phyloP scores from a whole-genome alignment of 371 early-diverging fungal species.

The Cokeromyces recurvatus region DNA sequence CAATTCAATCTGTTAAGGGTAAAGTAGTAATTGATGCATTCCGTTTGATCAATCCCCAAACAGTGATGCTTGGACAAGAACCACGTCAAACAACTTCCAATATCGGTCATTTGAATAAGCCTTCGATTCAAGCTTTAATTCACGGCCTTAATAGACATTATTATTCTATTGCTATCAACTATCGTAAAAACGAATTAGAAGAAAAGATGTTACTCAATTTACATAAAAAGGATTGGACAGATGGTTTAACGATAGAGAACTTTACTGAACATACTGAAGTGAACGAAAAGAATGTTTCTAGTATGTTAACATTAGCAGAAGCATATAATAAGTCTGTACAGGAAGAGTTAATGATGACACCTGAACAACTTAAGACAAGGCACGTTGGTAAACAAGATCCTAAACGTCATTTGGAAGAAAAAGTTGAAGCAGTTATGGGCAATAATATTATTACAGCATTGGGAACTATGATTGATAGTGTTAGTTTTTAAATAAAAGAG shows the following conservation, averaged over 20 bases:
- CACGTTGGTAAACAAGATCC: slow-evolving; percentile 99
- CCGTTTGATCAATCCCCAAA: slow-evolving; percentile 94
- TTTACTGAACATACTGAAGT: slow-evolving; percentile 75
- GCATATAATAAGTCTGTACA: slow-evolving; percentile 93
- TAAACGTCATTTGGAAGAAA: slow-evolving; percentile 94
- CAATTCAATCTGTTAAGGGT: slow-evolving; percentile 99
- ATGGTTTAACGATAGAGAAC: slow-evolving; percentile 88
- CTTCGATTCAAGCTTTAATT: slow-evolving; percentile 97
- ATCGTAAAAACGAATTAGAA: slow-evolving; percentile 98
- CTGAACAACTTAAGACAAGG: slow-evolving; percentile 91
- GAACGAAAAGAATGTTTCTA: slow-evolving; percentile 79
- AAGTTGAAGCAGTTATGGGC: slow-evolving; percentile 85
- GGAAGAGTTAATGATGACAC: slow-evolving; percentile 92
- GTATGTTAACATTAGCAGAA: slow-evolving; percentile 86
- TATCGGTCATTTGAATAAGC: slow-evolving; percentile 99
- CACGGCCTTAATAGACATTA: slow-evolving; percentile 99
- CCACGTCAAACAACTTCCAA: slow-evolving; percentile 99
- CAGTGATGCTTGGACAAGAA: slow-evolving; percentile 88
- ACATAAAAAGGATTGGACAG: slow-evolving; percentile 99
- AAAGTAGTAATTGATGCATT: slow-evolving; percentile 99
- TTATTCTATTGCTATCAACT: slow-evolving; percentile 99
- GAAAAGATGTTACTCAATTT: slow-evolving; percentile 99
- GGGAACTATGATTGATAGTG: slow-evolving; percentile 88
- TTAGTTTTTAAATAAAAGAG: slow-evolving; percentile 50
- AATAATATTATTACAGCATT: slow-evolving; percentile 94